Percentiles rank a stretch among this genome's conserved stretches.
Evolutionary conservation across 2,329 filamentous ascomycete species (phyloP).

Genomic region (Elsinoe necatrix): DNA sequence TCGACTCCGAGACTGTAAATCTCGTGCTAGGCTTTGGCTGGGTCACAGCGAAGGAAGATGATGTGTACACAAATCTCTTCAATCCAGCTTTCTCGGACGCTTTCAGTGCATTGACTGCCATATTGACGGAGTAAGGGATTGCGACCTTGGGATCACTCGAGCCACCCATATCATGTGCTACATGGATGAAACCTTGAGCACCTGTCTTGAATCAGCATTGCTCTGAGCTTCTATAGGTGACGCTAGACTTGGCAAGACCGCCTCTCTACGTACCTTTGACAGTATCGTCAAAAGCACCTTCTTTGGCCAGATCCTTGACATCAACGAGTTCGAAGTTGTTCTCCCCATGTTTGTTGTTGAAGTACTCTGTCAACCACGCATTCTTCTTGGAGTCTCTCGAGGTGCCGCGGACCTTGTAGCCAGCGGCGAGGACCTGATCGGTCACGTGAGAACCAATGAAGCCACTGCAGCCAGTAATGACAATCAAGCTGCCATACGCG

Average conservation of each 20-base stretch:
- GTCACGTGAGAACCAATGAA: constrained; percentile 24
- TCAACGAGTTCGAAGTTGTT: constrained; percentile 33
- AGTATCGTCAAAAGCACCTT: constrained; percentile 34
- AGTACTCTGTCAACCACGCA: constrained; percentile 21
- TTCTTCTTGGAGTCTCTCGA: constrained; percentile 23
- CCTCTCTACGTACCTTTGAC: constrained; percentile 27
- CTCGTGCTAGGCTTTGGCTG: constrained; percentile 30
- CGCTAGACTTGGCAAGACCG: too few relatives aligned
- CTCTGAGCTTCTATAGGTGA: too few relatives aligned
- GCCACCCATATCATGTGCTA: constrained; percentile 37
- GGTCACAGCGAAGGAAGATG: constrained; percentile 31
- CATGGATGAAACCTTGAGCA: constrained; percentile 38
- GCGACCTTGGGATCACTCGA: constrained; percentile 35
- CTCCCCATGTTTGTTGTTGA: constrained; percentile 23
- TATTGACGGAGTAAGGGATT: constrained; percentile 28
- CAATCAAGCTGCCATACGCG: constrained; percentile 15
- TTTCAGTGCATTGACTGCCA: background rate
- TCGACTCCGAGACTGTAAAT: constrained; percentile 28
- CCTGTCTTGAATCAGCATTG: constrained; percentile 22
- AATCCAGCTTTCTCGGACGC: constrained; percentile 29
- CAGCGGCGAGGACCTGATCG: constrained; percentile 24
- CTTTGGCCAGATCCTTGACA: constrained; percentile 33
- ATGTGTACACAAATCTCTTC: constrained; percentile 39
- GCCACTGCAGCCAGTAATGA: constrained; percentile 27
- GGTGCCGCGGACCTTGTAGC: constrained; percentile 26